Evolutionary conservation across 805 yeast species (phyloP), one percentile per base, ranked within the genome.

Genomic region (Candida insectorum): DNA sequence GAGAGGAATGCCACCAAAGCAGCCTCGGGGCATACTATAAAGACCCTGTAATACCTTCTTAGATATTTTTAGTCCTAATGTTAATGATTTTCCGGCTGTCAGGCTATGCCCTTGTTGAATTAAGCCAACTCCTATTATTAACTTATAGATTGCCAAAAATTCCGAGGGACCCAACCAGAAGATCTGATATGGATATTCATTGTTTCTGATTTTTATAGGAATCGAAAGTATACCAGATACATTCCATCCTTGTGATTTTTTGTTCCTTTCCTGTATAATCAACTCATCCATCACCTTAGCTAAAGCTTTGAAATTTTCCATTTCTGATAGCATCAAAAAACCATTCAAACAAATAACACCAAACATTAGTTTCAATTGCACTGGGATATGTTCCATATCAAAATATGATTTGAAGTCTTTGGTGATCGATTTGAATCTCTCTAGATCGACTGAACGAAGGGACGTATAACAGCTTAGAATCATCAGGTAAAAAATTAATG

Each of bases 231-330:
- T 14, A 12, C 36, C 36, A 16, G 21, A 12, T 21, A 27, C 5
- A 8, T 15, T 16, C 36, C 36, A 32, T 6, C 23, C 12, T 6
- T 6, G 6, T 31, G 31, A 32, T 16, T n/a, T 5, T 15, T 16
- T 17, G 6, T n/a, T 17, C 15, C 23, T 12, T 21, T 26, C 27
- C 7, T n/a, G 15, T 20, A n/a, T 13, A 9, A 32, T 21, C 4
- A 32, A n/a, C 6, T n/a, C 16, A 7, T 32, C 36, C 4, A 32
- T 22, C 8, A 7, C 7, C 16, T 27, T 32, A 8, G 36, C 36
- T 10, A 16, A 14, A 6, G 10, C 14, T 18, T 20, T 31, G 7
- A 31, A 17, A n/a, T 6, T 9, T 8, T 11, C 14, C 13, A 16
- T 12, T 4, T 20, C n/a, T 10, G 16, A 13, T 8, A 9, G 10